These are phyloP conservation scores for Phaffia rhodozyma DNA, from an alignment of 1,284 basidiomycete genomes.

Conservation along the genomic window DNA sequence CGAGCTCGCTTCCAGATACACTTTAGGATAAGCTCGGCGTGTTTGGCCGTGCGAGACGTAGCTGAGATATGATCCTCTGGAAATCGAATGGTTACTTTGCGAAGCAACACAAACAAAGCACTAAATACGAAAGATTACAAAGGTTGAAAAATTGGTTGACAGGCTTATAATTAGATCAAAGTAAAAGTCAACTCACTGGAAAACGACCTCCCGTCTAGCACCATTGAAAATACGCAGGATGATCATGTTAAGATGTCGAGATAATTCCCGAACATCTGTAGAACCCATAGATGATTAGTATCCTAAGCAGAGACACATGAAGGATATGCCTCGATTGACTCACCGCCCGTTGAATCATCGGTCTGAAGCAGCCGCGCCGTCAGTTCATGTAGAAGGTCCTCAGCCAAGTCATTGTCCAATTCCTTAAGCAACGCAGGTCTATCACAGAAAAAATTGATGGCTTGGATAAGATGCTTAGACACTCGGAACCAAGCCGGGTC, in stretches of 20 bases:
- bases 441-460: slow-evolving; percentile 81
- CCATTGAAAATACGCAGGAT: slow-evolving; percentile 86
- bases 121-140: slow-evolving; percentile 31
- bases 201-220: slow-evolving; percentile 79
- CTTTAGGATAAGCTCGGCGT: slow-evolving; percentile 92
- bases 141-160: neutral
- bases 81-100: slow-evolving; percentile 79
- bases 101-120: slow-evolving; percentile 67
- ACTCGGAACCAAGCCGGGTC: slow-evolving; percentile 70
- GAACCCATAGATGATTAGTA: neutral
- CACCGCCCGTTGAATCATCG: slow-evolving; percentile 47
- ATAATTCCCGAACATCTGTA: slow-evolving; percentile 70
- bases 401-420: slow-evolving; percentile 63
- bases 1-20: slow-evolving; percentile 97
- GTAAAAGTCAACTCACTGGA: slow-evolving; percentile 51
- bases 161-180: neutral
- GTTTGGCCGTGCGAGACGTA: slow-evolving; percentile 70
- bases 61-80: slow-evolving; percentile 47
- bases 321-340: neutral
- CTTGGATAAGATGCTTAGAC: slow-evolving; percentile 91
- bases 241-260: slow-evolving; percentile 96
- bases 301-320: neutral
- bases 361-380: slow-evolving; percentile 81
- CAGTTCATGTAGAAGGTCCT: slow-evolving; percentile 66
- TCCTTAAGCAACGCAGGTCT: slow-evolving; percentile 68